Evolutionary conservation across 306 rosid species (phyloP).

Genomic region (Cucurbita maxima): DNA sequence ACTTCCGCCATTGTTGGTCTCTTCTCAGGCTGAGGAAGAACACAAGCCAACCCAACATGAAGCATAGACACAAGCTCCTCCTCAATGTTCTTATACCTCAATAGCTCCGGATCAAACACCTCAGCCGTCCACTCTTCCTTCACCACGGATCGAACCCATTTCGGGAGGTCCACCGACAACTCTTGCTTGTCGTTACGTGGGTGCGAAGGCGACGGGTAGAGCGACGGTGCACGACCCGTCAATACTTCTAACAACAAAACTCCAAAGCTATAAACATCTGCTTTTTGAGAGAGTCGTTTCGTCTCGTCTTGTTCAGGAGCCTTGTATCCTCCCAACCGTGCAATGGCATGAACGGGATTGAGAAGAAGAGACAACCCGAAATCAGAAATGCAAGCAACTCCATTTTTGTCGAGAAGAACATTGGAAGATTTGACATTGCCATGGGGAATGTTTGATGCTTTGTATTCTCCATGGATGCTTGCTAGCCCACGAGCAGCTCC

Average conservation of each 20-base stretch:
- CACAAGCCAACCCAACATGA: constrained; percentile 82
- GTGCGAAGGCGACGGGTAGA: constrained; percentile 46
- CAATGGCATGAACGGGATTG: constrained; percentile 87
- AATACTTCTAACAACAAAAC: constrained; percentile 77
- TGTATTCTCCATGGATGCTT: constrained; percentile 57
- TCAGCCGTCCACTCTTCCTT: constrained; percentile 98
- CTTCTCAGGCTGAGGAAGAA: constrained; percentile 53
- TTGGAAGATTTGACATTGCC: constrained; percentile 88
- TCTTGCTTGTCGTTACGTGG: constrained; percentile 37
- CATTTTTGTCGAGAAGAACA: constrained; percentile 85
- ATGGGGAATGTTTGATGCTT: constrained; percentile 62
- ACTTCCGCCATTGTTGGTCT: constrained; percentile 87
- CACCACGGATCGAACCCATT: constrained; percentile 89
- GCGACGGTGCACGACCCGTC: constrained; percentile 69
- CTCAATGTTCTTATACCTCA: constrained; percentile 91
- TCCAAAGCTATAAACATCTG: constrained; percentile 83
- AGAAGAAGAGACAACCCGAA: constrained; percentile 69
- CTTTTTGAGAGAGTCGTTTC: constrained; percentile 66
- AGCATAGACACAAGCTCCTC: constrained; percentile 94
- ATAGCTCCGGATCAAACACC: constrained; percentile 82
- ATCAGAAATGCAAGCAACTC: constrained; percentile 83
- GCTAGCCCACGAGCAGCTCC: constrained; percentile 93
- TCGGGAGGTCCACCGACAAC: constrained; percentile 50
- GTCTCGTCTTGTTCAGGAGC: constrained; percentile 79
- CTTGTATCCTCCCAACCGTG: constrained; percentile 79